A percentile compares a stretch with the other conserved stretches of the same genome.
These are phyloP conservation scores for Calonectria honghensis DNA, from an alignment of 2,329 filamentous ascomycete species.

Conservation along the genomic window DNA sequence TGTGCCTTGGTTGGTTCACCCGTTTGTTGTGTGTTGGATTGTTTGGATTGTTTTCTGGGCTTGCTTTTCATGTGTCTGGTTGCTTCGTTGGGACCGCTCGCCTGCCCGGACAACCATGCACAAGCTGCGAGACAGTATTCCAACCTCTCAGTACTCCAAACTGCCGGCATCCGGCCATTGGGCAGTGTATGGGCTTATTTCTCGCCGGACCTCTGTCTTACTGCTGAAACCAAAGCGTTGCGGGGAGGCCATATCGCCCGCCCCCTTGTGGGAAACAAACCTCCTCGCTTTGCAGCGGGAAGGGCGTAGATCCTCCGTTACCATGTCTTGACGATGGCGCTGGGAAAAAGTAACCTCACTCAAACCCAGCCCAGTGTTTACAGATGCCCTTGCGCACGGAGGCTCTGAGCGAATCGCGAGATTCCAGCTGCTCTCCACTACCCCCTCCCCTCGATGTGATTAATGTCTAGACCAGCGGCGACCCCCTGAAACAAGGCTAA, in stretches of 20 bases:
- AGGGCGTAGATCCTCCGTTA: constrained; percentile 41
- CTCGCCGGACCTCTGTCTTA: constrained; percentile 12
- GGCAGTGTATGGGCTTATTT: constrained; percentile 16
- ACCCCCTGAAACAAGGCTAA: constrained; percentile 54
- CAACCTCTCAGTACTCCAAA: constrained; percentile 5
- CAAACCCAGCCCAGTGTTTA: constrained; percentile 37
- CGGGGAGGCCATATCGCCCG: constrained; percentile 12
- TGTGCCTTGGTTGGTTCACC: constrained; percentile 25
- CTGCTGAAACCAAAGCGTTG: constrained; percentile 13
- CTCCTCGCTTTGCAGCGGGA: constrained; percentile 28
- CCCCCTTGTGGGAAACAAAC: constrained; percentile 21
- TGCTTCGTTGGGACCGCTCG: constrained; percentile 19
- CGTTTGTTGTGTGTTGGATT: constrained; percentile 19
- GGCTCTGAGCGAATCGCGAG: constrained; percentile 37
- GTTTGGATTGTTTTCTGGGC: constrained; percentile 3
- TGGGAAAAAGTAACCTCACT: constrained; percentile 32
- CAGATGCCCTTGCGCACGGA: constrained; percentile 42
- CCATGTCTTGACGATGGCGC: constrained; percentile 34
- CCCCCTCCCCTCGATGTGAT: constrained; percentile 43
- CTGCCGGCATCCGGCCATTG: constrained; percentile 32
- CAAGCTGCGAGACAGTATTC: not conserved
- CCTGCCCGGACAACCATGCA: constrained; percentile 35
- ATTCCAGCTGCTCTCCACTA: constrained; percentile 50
- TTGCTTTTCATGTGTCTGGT: constrained; percentile 19
- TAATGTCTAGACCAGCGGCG: constrained; percentile 49